Evolutionary conservation across 1,284 basidiomycete species (phyloP).

Genomic region (Gymnopus androsaceus): DNA sequence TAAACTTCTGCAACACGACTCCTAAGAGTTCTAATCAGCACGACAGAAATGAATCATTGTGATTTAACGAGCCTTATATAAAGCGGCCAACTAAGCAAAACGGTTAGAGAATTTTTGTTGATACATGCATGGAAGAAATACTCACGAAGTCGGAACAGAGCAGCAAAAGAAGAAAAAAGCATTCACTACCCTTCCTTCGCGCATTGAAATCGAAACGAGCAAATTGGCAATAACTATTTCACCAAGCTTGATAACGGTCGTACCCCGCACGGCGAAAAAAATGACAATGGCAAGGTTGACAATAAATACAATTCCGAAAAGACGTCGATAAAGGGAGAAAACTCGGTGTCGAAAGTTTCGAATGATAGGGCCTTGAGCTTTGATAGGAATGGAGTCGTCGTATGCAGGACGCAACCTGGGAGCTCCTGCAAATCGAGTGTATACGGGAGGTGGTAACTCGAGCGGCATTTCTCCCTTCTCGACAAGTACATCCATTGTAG

Average conservation of each 20-base stretch:
- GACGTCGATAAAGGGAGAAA: constrained; percentile 56
- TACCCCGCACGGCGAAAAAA: constrained; percentile 40
- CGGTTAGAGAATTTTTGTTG: neutral
- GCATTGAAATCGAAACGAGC: constrained; percentile 59
- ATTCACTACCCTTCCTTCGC: constrained; percentile 63
- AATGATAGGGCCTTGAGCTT: constrained; percentile 45
- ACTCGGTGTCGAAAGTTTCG: constrained; percentile 57
- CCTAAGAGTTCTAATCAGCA: neutral
- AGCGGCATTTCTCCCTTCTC: constrained; percentile 1
- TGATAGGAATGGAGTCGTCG: constrained; percentile 51
- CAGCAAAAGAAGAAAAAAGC: constrained; percentile 55
- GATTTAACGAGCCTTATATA: constrained; percentile 44
- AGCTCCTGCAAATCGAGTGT: neutral
- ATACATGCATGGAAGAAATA: constrained; percentile 9
- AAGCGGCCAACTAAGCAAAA: constrained; percentile 50
- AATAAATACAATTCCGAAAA: constrained; percentile 59
- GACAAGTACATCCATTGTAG: neutral
- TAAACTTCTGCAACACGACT: constrained; percentile 48
- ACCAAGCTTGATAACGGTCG: constrained; percentile 49
- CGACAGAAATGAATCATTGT: constrained; percentile 20
- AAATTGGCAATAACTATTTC: constrained; percentile 54
- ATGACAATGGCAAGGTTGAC: constrained; percentile 57
- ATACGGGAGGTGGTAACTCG: constrained; percentile 8
- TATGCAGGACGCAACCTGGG: constrained; percentile 19
- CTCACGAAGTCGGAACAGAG: constrained; percentile 49